Percentiles rank a stretch among this genome's conserved stretches.
These are phyloP conservation scores for Phytophthora multivora DNA, from an alignment of 352 stramenopile species.

Conservation along the genomic window DNA sequence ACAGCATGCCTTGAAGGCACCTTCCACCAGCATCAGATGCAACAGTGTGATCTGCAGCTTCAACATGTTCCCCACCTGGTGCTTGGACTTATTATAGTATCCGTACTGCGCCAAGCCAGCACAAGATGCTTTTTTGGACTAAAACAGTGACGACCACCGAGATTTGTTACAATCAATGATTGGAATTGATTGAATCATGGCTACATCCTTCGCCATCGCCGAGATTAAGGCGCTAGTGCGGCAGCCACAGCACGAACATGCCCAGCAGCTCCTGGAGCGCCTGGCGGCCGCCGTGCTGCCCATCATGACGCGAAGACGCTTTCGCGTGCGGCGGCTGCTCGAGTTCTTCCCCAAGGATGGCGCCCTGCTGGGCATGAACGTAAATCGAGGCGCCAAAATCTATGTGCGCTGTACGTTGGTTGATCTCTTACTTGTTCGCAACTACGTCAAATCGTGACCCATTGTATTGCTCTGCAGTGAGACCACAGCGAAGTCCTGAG, in stretches of 20 bases:
- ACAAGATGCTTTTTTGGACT: too few species aligned
- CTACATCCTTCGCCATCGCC: constrained; percentile 33
- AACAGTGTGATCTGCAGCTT: too few species aligned
- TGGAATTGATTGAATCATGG: too few species aligned
- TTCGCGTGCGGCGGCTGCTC: constrained; percentile 55
- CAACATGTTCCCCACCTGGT: too few species aligned
- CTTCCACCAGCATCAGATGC: too few species aligned
- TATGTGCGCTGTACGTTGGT: constrained; percentile 59
- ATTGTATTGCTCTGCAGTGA: constrained; percentile 15
- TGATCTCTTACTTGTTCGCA: not conserved
- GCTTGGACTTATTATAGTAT: too few species aligned
- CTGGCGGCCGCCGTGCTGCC: constrained; percentile 58
- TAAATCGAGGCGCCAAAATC: constrained; percentile 74
- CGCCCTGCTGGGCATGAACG: constrained; percentile 77
- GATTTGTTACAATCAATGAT: too few species aligned
- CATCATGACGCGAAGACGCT: constrained; percentile 57
- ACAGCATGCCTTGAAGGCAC: too few species aligned
- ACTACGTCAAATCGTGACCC: not conserved
- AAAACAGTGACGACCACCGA: too few species aligned
- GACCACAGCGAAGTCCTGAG: constrained; percentile 8
- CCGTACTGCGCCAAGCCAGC: too few species aligned
- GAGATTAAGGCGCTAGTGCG: constrained; percentile 51
- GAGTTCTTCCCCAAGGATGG: constrained; percentile 76
- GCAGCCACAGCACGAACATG: constrained; percentile 33
- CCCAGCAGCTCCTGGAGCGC: constrained; percentile 52